These are phyloP conservation scores for Trichosporon asahii DNA, from an alignment of 1,284 basidiomycete genomes.

Conservation along the genomic window DNA sequence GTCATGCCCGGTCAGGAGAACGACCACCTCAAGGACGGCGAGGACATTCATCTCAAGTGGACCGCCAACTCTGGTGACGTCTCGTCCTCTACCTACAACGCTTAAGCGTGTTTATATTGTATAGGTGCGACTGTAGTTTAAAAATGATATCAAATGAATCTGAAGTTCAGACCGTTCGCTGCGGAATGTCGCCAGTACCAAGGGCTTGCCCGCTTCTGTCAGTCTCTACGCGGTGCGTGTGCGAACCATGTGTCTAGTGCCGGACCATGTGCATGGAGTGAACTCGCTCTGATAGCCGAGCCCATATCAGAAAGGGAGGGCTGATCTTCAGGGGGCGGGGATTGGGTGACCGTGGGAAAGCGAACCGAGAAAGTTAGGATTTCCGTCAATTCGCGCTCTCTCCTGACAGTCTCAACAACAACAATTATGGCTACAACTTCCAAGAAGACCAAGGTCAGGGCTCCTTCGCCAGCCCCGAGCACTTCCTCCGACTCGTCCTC, in stretches of 20 bases:
- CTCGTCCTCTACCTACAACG: conserved; percentile 85
- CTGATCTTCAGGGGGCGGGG: no score
- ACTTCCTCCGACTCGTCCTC: background rate
- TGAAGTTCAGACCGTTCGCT: background rate
- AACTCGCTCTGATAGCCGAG: no score
- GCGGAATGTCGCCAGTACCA: no score
- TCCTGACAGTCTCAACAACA: background rate
- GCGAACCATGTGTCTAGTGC: no score
- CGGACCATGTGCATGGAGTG: no score
- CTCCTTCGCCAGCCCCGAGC: background rate
- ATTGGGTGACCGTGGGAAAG: background rate
- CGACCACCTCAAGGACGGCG: conserved; percentile 68
- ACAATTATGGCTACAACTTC: background rate
- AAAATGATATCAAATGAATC: conserved; percentile 6
- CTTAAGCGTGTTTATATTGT: conserved; percentile 56
- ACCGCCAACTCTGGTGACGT: conserved; percentile 56
- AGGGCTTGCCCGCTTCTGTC: no score
- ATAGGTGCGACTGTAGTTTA: conserved; percentile 1
- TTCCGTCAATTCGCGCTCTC: background rate
- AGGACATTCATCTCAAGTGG: conserved; percentile 73
- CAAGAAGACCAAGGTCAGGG: background rate
- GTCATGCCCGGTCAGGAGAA: conserved; percentile 87
- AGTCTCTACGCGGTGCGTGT: no score
- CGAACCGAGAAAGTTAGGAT: background rate
- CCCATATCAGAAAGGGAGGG: no score